Evolutionary conservation across 805 yeast species (phyloP).

Genomic region (Saccharomycopsis fibuligera): DNA sequence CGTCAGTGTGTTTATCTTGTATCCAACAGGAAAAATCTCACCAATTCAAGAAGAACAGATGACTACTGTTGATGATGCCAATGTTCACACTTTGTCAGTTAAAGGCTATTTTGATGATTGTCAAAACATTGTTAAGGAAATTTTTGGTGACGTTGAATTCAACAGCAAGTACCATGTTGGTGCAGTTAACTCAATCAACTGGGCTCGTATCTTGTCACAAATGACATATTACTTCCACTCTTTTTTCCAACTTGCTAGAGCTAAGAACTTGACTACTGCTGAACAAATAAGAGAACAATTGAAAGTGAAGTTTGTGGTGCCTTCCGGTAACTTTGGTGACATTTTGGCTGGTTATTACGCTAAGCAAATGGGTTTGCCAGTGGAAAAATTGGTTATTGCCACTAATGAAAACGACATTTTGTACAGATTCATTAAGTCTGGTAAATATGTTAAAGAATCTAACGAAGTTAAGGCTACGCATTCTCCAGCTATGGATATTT

Average conservation of each 20-base stretch:
- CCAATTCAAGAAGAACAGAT: conserved; percentile 98
- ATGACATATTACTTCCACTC: conserved; percentile 94
- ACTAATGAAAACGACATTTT: conserved; percentile 94
- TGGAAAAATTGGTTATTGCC: conserved; percentile 81
- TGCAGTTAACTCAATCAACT: conserved; percentile 96
- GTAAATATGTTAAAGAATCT: conserved; percentile 69
- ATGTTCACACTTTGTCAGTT: conserved; percentile 92
- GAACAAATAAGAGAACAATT: conserved; percentile 30
- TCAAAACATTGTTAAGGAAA: conserved; percentile 90
- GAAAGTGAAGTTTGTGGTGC: conserved; percentile 81
- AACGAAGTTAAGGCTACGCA: conserved; percentile 76
- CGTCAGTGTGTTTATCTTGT: conserved; percentile 92
- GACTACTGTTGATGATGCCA: conserved; percentile 91
- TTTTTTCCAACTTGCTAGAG: conserved; percentile 63
- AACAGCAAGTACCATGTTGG: conserved; percentile 89
- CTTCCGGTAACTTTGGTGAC: conserved; percentile 98
- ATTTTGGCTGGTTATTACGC: conserved; percentile 96
- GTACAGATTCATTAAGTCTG: conserved; percentile 85
- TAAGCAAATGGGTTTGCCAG: conserved; percentile 89
- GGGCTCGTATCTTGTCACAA: conserved; percentile 98
- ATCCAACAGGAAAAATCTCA: conserved; percentile 96
- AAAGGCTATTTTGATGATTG: conserved; percentile 98
- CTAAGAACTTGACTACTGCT: conserved; percentile 27
- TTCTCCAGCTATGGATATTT: conserved; percentile 98
- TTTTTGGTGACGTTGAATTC: conserved; percentile 85